These are phyloP conservation scores for Malus orientalis DNA, from an alignment of 306 rosid species.

Conservation along the genomic window DNA sequence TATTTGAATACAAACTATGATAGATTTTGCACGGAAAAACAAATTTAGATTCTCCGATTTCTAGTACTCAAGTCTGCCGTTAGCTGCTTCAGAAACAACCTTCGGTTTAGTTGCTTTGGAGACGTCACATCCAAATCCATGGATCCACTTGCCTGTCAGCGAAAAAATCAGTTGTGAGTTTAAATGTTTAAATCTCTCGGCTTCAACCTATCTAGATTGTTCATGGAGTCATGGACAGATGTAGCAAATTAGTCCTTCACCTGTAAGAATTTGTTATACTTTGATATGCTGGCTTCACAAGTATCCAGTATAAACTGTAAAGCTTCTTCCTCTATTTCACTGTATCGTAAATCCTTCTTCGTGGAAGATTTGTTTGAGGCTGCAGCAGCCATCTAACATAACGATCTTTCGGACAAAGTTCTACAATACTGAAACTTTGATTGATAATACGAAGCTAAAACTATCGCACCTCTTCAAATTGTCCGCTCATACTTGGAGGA, in stretches of 20 bases:
- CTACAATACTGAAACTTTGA: neutral
- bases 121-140: conserved; percentile 88
- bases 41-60: conserved; percentile 49
- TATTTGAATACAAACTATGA: too few species aligned
- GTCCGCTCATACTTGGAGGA: conserved; percentile 70
- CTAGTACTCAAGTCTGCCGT: conserved; percentile 82
- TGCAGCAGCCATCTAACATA: conserved; percentile 78
- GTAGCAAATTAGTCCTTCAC: conserved; percentile 24
- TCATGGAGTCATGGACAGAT: neutral
- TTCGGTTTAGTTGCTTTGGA: conserved; percentile 82
- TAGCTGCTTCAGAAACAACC: conserved; percentile 80
- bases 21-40: too few species aligned
- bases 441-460: neutral
- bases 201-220: neutral
- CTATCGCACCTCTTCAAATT: conserved; percentile 71
- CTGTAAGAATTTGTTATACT: conserved; percentile 81
- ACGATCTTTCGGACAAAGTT: conserved; percentile 13
- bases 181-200: neutral
- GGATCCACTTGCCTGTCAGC: conserved; percentile 79
- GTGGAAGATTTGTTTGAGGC: conserved; percentile 57
- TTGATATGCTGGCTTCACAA: conserved; percentile 86
- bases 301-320: conserved; percentile 71
- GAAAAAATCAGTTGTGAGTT: neutral
- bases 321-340: conserved; percentile 79
- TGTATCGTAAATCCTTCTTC: conserved; percentile 60